Evolutionary conservation across 164 flowering plant genomes (phyloP), one percentile per base, ranked within the genome.

Genomic region (Liquidambar formosana): DNA sequence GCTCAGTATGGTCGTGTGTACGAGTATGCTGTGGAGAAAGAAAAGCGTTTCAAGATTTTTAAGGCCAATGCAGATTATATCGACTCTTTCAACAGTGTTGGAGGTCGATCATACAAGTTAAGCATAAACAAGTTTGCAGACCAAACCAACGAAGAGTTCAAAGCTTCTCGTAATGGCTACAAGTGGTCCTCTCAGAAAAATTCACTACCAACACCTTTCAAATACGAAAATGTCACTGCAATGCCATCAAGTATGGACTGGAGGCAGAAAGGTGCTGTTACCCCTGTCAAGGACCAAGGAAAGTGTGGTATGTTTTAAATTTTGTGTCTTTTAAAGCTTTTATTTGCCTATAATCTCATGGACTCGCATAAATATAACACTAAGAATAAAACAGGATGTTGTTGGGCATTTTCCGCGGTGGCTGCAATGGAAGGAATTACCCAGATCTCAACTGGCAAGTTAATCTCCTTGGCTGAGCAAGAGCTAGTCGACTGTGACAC

Each of bases 331-430:
- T 33, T 33, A 33, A 33, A 33, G 6, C 41, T 33, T 33, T 33
- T 33, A 33, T 33, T 33, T 6, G 4, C 4, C 41, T 6, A 33
- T 33, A 33, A 2, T 33, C 4, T 33, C 41, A 33, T 6, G 6
- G 6, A 33, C 41, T 33, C 41, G 6, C 41, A 33, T 33, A 2
- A 33, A 33, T 33, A 2, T 38, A n/a, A n/a, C n/a, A 16, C 1
- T 4, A 5, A 11, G 25, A 3, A 14, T 15, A 0, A 21, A 28
- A 18, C 14, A 77, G 79, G 68, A 48, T 27, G 67, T 49, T 77
- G 80, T 47, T 77, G 74, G 80, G 80, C 80, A 38, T 77, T 77
- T 23, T 69, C 77, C 6, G 74, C 71, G 0, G 71, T 70, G n/a
- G 80, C 71, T 3, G 80, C 80, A 1, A 51, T 70, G 54, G 80